A percentile compares a stretch with the other conserved stretches of the same genome.
Evolutionary conservation across 2,329 filamentous ascomycete genomes (phyloP).

Genomic region (Pleomassaria siparia): DNA sequence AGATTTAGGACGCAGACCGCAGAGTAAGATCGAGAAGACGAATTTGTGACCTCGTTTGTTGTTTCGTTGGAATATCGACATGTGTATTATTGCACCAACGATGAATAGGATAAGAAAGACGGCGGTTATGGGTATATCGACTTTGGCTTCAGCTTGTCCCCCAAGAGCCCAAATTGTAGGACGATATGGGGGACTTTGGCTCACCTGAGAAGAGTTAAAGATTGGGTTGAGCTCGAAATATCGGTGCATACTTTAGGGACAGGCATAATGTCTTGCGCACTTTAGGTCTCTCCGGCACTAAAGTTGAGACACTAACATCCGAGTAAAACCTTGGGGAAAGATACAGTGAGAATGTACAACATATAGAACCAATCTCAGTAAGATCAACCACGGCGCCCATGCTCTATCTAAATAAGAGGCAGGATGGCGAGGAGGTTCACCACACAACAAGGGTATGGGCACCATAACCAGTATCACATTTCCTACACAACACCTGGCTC

Average conservation of each 20-base stretch:
- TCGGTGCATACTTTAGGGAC: neutral
- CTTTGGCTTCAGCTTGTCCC: conserved; percentile 34
- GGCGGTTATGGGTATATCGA: conserved; percentile 46
- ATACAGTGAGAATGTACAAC: no score
- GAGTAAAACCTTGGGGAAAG: no score
- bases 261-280: neutral
- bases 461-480: no score
- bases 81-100: conserved; percentile 42
- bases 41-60: conserved; percentile 45
- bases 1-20: conserved; percentile 30
- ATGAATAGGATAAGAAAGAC: conserved; percentile 48
- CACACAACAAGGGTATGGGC: no score
- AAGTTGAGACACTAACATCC: no score
- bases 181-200: conserved; percentile 30
- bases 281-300: neutral
- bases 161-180: conserved; percentile 39
- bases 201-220: conserved; percentile 14
- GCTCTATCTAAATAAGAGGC: no score
- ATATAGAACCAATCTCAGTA: no score
- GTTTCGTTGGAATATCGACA: conserved; percentile 47
- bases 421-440: no score
- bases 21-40: conserved; percentile 42
- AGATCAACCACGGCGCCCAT: no score
- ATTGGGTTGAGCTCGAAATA: neutral
- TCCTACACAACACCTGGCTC: no score